phyloP scores from a whole-genome alignment of 2,329 filamentous ascomycete genomes.

The Colletotrichum chrysophilum region DNA sequence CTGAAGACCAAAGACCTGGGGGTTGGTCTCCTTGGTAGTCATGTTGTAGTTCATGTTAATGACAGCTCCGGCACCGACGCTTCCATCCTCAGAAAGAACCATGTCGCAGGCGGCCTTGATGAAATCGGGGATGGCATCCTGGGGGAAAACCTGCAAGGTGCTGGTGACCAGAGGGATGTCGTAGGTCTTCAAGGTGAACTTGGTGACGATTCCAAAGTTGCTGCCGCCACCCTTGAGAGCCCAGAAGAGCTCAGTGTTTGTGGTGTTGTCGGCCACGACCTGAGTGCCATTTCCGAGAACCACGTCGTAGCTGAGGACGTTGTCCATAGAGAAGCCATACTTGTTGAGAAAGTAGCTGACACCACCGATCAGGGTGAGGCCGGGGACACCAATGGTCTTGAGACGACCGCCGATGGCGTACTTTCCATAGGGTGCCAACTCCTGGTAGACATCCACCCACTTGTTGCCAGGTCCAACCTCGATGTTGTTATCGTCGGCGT shows the following conservation, averaged over 20 bases:
- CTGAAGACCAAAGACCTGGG: conserved; percentile 36
- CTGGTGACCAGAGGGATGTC: conserved; percentile 31
- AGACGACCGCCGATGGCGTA: conserved; percentile 33
- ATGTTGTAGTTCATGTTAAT: conserved; percentile 34
- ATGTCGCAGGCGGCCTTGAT: conserved; percentile 31
- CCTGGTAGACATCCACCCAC: conserved; percentile 32
- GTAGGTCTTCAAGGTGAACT: conserved; percentile 27
- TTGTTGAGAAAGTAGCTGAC: conserved; percentile 32
- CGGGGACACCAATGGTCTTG: conserved; percentile 31
- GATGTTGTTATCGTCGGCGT: conserved; percentile 11
- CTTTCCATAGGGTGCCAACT: conserved; percentile 24
- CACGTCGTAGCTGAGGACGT: conserved; percentile 36
- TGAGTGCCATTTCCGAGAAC: conserved; percentile 46
- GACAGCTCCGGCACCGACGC: conserved; percentile 34
- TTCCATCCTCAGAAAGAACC: conserved; percentile 25
- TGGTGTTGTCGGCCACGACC: conserved; percentile 40
- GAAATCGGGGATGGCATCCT: conserved; percentile 27
- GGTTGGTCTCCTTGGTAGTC: conserved; percentile 27
- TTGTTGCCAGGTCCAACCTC: conserved; percentile 25
- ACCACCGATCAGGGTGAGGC: conserved; percentile 32
- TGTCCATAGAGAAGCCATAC: conserved; percentile 30
- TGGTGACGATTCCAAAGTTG: conserved; percentile 26
- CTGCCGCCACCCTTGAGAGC: conserved; percentile 21
- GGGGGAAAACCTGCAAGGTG: conserved; percentile 35
- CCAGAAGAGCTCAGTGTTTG: conserved; percentile 23